These are phyloP conservation scores for Fusarium luffae DNA, from an alignment of 2,329 filamentous ascomycete species.

Conservation along the genomic window DNA sequence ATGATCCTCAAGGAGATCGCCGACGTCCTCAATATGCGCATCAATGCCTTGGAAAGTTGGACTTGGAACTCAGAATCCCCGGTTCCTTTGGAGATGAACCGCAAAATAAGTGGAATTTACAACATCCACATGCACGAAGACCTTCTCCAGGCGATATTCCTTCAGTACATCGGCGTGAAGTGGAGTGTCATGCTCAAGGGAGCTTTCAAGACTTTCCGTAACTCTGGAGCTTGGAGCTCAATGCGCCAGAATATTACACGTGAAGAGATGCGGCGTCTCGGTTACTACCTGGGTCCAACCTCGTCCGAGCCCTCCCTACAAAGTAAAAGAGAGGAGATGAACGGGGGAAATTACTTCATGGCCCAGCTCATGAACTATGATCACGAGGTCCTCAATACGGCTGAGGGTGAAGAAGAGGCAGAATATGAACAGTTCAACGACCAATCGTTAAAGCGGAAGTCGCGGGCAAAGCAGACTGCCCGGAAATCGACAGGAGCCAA, in stretches of 20 bases:
- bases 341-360: constrained; percentile 58
- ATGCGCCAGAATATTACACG: constrained; percentile 46
- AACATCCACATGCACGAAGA: constrained; percentile 65
- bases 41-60: constrained; percentile 58
- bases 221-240: constrained; percentile 51
- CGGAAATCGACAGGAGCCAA: not conserved
- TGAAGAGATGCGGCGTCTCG: constrained; percentile 44
- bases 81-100: constrained; percentile 51
- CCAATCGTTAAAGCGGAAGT: constrained; percentile 7
- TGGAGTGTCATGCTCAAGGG: constrained; percentile 59
- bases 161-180: constrained; percentile 61
- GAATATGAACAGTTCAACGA: constrained; percentile 43
- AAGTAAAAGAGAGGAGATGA: constrained; percentile 47
- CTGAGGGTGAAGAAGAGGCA: constrained; percentile 55
- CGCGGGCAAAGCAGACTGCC: not conserved
- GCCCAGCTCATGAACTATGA: constrained; percentile 54
- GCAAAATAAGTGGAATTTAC: constrained; percentile 62
- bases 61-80: constrained; percentile 55
- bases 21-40: constrained; percentile 64
- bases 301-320: constrained; percentile 41
- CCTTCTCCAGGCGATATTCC: constrained; percentile 61
- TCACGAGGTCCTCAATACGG: constrained; percentile 33
- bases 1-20: constrained; percentile 60
- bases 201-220: constrained; percentile 49
- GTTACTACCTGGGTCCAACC: constrained; percentile 53